These are phyloP conservation scores for Brasilioporus rufonigricans DNA, from an alignment of 768 basidiomycete genomes.

Conservation along the genomic window DNA sequence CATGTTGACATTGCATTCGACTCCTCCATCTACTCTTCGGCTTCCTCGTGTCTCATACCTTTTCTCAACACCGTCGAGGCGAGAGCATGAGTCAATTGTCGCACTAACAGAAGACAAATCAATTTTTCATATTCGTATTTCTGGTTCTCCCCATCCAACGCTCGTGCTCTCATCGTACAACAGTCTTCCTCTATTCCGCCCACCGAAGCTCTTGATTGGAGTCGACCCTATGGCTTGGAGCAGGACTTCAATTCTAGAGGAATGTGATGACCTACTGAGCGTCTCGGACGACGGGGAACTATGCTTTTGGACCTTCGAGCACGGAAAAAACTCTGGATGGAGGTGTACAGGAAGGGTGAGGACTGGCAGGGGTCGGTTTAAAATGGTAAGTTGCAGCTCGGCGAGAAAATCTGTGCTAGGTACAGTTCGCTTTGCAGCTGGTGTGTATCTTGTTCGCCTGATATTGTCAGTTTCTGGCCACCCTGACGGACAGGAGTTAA, in stretches of 20 bases:
- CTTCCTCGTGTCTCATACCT: constrained; percentile 57
- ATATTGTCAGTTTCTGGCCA: constrained; percentile 52
- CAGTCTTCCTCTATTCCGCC: constrained; percentile 49
- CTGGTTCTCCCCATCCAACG: constrained; percentile 32
- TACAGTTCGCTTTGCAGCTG: constrained; percentile 35
- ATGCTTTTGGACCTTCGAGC: constrained; percentile 81
- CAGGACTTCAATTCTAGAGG: constrained; percentile 40
- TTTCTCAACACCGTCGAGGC: constrained; percentile 62
- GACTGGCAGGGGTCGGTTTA: constrained; percentile 65
- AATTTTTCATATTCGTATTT: constrained; percentile 55
- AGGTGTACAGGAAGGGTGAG: constrained; percentile 69
- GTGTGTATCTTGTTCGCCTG: constrained; percentile 2
- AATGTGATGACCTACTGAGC: constrained; percentile 76
- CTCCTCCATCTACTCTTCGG: constrained; percentile 38
- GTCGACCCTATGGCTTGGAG: constrained; percentile 92
- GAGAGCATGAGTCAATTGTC: constrained; percentile 54
- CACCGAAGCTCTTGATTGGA: constrained; percentile 58
- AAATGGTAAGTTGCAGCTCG: constrained; percentile 81
- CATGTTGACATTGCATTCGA: constrained; percentile 52
- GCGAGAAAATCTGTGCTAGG: constrained; percentile 90
- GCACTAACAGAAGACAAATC: constrained; percentile 62
- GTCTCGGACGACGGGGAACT: constrained; percentile 74
- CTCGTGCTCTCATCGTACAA: constrained; percentile 49
- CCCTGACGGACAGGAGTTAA: constrained; percentile 70
- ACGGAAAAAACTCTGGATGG: constrained; percentile 43